Evolutionary conservation across 108 stramenopile genomes (phyloP), one percentile per base, ranked within the genome.

Genomic region (Skeletonema marinoi): DNA sequence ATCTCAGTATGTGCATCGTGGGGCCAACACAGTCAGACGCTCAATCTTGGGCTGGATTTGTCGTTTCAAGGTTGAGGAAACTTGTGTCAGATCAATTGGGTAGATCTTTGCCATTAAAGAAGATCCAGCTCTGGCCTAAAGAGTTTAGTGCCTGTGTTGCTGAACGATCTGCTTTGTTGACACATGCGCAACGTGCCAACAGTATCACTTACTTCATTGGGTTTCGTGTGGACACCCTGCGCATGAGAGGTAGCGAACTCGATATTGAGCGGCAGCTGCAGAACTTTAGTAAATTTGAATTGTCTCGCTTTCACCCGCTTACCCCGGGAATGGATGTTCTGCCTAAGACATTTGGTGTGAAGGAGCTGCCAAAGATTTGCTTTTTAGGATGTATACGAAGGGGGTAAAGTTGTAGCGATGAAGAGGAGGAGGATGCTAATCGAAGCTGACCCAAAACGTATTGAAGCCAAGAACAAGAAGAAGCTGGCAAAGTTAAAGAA

Each of bases 1-100:
- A 99, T 83, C 68, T 99, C 48, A 96, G 93, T 42, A 64, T 98
- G 35, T 95, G 97, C 71, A 96, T 98, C 51, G 91, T 94, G 42
- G 98, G 93, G 19, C 92, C 93, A 6, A 89, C 90, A n/a, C 88
- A 94, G 68, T 78, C 82, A 9, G 97, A 97, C 66, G 95, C 92
- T 32, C 87, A 97, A 81, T 81, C 90, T 11, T 99, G 98, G 98
- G 85, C 81, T 46, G 97, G 95, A 42, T 98, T 94, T 77, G 90
- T 98, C 1, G 96, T 96, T 73, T 96, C 97, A 19, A 83, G 98
- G 56, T 78, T 98, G 58, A 87, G 98, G 12, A 95, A 92, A 77
- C 85, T 98, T 32, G 87, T 96, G 0, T 91, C 89, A 2, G 91
- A 92, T 64, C 75, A 88, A 87, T 65, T 91, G 71, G 93, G 91